Conservation (phyloP, 305 asterid genomes). For the Fraxinus paxiana region DNA sequence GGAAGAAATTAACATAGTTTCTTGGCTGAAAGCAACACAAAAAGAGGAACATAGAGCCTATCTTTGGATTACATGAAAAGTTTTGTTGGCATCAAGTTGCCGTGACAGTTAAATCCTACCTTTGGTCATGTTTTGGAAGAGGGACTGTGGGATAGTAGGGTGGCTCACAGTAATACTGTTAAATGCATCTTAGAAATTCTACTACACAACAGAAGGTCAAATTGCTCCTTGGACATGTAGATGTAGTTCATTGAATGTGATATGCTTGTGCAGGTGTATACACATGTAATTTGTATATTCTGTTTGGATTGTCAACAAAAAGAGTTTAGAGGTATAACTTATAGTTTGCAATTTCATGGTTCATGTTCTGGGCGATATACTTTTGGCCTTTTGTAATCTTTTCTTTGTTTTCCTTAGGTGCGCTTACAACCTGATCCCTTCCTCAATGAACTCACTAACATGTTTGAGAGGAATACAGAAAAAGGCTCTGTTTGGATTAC, state of each 20-base stretch:
- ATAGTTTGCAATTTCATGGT: neutral
- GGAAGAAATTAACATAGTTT: neutral
- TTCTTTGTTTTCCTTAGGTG: constrained; percentile 36
- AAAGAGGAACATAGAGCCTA: neutral
- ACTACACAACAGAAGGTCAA: neutral
- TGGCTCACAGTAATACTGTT: neutral
- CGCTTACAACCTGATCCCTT: constrained; percentile 83
- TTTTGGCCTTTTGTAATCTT: neutral
- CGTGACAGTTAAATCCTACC: neutral
- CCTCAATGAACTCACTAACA: constrained; percentile 68
- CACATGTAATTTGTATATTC: neutral
- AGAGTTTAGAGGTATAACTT: neutral
- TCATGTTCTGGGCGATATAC: neutral
- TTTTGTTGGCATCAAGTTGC: neutral
- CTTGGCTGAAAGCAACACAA: neutral
- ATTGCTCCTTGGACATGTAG: neutral
- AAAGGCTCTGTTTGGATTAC: constrained; percentile 93
- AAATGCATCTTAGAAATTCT: neutral
- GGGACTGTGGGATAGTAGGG: neutral
- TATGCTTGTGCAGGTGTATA: neutral
- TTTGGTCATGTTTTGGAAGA: neutral
- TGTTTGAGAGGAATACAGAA: constrained; percentile 80
- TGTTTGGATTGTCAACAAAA: neutral
- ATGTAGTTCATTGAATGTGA: neutral
- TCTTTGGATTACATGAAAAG: neutral